A percentile compares a stretch with the other conserved stretches of the same genome.
phyloP scores from a whole-genome alignment of 371 early-diverging fungal genomes.

The Mortierella sp. region DNA sequence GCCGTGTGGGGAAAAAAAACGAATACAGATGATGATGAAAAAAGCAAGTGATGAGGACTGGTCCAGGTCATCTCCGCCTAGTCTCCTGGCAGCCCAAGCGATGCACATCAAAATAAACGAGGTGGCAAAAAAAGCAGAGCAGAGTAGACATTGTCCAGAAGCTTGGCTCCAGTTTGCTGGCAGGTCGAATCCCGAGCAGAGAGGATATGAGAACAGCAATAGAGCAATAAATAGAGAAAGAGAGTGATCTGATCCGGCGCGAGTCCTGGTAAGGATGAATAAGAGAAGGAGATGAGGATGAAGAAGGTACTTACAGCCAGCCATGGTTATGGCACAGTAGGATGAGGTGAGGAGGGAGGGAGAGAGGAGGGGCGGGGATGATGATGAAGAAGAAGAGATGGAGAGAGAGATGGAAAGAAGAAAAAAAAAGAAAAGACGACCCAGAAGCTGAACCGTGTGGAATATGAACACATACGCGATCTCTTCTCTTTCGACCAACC shows the following conservation, averaged over 20 bases:
- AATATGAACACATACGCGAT: not conserved
- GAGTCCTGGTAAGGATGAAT: not conserved
- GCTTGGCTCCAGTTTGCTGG: not conserved
- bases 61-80: too few relatives aligned
- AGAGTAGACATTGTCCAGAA: not conserved
- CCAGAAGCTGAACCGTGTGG: not conserved
- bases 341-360: slow-evolving; percentile 6
- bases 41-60: too few relatives aligned
- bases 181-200: not conserved
- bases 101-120: too few relatives aligned
- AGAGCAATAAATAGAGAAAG: not conserved
- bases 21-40: too few relatives aligned
- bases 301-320: slow-evolving; percentile 46
- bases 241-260: not conserved
- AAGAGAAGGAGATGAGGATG: not conserved
- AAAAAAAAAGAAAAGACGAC: slow-evolving; percentile 5
- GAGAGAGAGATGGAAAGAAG: too few relatives aligned
- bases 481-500: not conserved
- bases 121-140: too few relatives aligned
- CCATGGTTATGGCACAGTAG: slow-evolving; percentile 28
- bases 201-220: not conserved
- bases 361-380: slow-evolving; percentile 12
- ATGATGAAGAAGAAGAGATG: slow-evolving; percentile 14
- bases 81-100: too few relatives aligned
- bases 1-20: too few relatives aligned